Evolutionary conservation across 2,329 filamentous ascomycete genomes (phyloP).

Genomic region (Stachybotrys elegans): DNA sequence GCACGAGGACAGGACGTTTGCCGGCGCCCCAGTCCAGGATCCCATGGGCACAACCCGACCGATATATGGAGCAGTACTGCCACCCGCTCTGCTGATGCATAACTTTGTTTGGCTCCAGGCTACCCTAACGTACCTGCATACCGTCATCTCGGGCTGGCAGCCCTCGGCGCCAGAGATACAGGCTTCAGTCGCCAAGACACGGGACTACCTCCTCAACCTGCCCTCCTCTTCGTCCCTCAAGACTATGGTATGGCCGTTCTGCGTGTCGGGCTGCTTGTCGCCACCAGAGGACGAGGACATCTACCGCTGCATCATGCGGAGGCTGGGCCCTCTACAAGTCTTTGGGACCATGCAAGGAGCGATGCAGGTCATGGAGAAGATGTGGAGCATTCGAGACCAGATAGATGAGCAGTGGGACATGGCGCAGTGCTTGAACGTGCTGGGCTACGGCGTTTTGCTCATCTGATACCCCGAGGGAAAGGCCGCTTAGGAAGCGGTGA

Average conservation of each 20-base stretch:
- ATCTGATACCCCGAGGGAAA: too few species aligned
- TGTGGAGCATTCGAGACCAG: conserved; percentile 35
- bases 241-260: conserved; percentile 35
- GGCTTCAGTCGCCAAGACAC: conserved; percentile 23
- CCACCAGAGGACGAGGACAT: conserved; percentile 32
- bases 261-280: conserved; percentile 35
- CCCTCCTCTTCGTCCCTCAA: conserved; percentile 25
- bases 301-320: conserved; percentile 34
- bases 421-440: conserved; percentile 34
- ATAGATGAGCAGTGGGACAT: conserved; percentile 40
- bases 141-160: conserved; percentile 47
- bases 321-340: conserved; percentile 35
- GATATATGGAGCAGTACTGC: not conserved
- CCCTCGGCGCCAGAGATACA: conserved; percentile 37
- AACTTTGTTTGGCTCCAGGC: conserved; percentile 44
- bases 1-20: too few species aligned
- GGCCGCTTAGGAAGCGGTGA: too few species aligned
- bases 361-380: conserved; percentile 38
- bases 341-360: conserved; percentile 42
- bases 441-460: conserved; percentile 33
- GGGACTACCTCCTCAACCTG: conserved; percentile 26
- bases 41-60: not conserved
- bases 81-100: conserved; percentile 6
- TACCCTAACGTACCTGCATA: conserved; percentile 39
- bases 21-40: too few species aligned